Evolutionary conservation across 129 eudicot species (phyloP), one percentile per base, ranked within the genome.

Genomic region (Tanacetum coccineum): DNA sequence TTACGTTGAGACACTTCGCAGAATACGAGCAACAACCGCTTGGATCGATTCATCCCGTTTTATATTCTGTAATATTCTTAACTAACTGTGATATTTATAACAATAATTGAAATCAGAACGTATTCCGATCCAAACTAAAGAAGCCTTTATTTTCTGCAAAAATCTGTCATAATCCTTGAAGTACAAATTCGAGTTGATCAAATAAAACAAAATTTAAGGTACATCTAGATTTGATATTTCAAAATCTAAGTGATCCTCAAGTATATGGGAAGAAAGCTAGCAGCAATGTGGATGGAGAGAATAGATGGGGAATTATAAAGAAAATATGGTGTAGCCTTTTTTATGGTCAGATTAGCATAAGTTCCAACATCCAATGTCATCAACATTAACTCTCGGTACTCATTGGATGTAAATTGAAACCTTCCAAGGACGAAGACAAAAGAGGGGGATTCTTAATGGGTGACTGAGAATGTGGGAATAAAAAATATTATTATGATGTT

Each of bases 251-350:
- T 59, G 7, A 59, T 58, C 13, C 4, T 28, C 45, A 59, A 46
- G n/a, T n/a, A 47, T 47, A 72, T 72, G 76, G 64, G 59, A 40
- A 59, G n/a, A 70, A 70, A 46, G 67, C 21, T n/a, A 48, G 36
- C 49, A 15, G 5, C 5, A 49, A 49, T 12, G 8, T 12, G 61
- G 75, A 6, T 1, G 54, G 54, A 49, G 54, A 49, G n/a, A 4
- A 49, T 49, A 49, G 26, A 57, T 57, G n/a, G 19, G 64, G 65
- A 75, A 75, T 52, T 75, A n/a, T 75, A 79, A 84, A n/a, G n/a
- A 70, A 84, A 75, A 54, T 90, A 90, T 52, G 95, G 97, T n/a
- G 87, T 91, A 26, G n/a, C n/a, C 97, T 95, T 0, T 68, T 91
- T 55, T 91, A 87, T 55, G 95, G 97, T 14, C n/a, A n/a, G 92